These are phyloP conservation scores for Podospora sp. DNA, from an alignment of 495 filamentous ascomycete genomes.

Conservation along the genomic window DNA sequence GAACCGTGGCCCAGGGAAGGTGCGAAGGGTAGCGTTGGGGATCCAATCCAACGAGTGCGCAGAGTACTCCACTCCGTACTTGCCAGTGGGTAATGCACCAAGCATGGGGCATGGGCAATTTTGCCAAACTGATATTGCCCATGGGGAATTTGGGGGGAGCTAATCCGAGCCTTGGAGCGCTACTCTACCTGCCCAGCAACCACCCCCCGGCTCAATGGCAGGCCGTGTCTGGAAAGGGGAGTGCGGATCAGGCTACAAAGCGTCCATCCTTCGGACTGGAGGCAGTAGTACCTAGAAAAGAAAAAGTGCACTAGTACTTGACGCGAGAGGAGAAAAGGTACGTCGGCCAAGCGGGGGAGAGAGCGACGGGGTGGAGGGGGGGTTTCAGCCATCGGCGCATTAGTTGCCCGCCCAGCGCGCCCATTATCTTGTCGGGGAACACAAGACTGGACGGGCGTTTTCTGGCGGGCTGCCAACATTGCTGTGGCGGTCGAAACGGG, in stretches of 20 bases:
- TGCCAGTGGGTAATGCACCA: too few species aligned
- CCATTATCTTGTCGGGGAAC: slow-evolving; percentile 25
- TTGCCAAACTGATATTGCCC: slow-evolving; percentile 21
- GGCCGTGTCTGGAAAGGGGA: slow-evolving; percentile 11
- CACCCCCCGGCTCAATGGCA: slow-evolving; percentile 25
- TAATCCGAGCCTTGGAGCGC: slow-evolving; percentile 14
- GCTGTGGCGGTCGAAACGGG: slow-evolving; percentile 18
- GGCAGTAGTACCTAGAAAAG: background rate
- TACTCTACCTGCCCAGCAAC: slow-evolving; percentile 7
- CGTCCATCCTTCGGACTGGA: slow-evolving; percentile 4
- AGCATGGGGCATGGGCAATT: slow-evolving; percentile 10
- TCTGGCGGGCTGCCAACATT: slow-evolving; percentile 7
- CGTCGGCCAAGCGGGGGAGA: background rate
- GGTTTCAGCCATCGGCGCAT: slow-evolving; percentile 23
- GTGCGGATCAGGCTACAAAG: slow-evolving; percentile 18
- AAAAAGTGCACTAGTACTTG: background rate
- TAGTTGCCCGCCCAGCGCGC: background rate
- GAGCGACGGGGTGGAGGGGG: background rate
- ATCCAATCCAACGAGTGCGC: too few species aligned
- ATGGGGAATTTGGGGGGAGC: slow-evolving; percentile 13
- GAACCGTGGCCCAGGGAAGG: too few species aligned
- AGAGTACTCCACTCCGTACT: too few species aligned
- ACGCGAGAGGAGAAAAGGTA: background rate
- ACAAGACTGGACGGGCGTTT: slow-evolving; percentile 17
- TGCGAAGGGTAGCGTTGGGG: too few species aligned